Base-by-base conservation (phyloP, 2,329 filamentous ascomycete genomes). In the Calonectria pauciramosa region DNA sequence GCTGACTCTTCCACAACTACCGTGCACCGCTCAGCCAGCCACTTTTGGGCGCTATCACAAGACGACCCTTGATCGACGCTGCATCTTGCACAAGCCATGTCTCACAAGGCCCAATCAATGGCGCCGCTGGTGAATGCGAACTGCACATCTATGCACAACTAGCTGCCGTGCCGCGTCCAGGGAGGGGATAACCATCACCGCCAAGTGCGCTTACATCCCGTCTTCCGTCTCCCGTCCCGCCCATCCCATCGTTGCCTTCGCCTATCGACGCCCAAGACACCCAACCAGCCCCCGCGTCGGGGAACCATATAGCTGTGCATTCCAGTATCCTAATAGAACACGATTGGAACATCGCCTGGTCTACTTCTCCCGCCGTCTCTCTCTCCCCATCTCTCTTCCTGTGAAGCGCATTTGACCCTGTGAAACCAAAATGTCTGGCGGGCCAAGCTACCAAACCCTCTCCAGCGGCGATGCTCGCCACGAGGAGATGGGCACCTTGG, bases 401-500 rank as follows among this genome's bases (percentile, higher is more conserved):
- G 54, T 36, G 32, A 34, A 59, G 30, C 72, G 69, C 16, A 6
- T 32, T 34, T 23, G 3, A 13, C 59, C 20, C n/a, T 14, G 23
- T 52, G 28, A 18, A 41, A 10, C 14, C 30, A 2, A 36, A 63
- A 63, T 63, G 56, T 3, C 75, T 68, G 47, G 64, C 70, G 47
- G 64, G 16, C 18, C 70, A 34, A 69, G 66, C 44, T 69, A 81
- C 49, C 73, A 41, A 51, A 78, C 68, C 60, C 84, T 85, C 80
- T 81, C 83, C 68, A 56, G 70, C 4, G 32, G 20, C 34, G 26
- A 26, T 64, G 20, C 73, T 68, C 67, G 81, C 82, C 34, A 63
- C 36, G 84, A 87, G 72, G 84, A 85, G 28, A 85, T 86, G 66
- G 84, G 86, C 41, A 77, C 75, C 70, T 72, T 77, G 6, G 81